Evolutionary conservation across 441 rosid genomes (phyloP), one percentile per base, ranked within the genome.

Genomic region (Arabidopsis hybrid): DNA sequence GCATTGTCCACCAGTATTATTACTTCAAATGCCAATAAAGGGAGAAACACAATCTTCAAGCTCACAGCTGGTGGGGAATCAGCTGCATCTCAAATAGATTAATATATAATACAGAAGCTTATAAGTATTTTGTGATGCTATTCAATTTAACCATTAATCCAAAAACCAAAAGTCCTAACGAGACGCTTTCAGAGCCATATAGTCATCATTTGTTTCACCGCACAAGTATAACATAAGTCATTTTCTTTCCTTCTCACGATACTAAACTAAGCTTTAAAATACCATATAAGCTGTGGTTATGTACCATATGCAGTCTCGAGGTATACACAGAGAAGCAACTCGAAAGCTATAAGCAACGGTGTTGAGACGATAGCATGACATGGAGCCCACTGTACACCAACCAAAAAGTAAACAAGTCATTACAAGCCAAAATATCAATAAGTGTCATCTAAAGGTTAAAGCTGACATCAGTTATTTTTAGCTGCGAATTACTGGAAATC

Each of bases 281-380:
- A 40, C 6, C 46, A 51, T 13, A 42, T 36, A 66, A 55, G 71
- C n/a, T 5, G 52, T 26, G 69, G 66, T 47, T 72, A 65, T 39
- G 55, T 89, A 95, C 99, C 98, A 79, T 88, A 46, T 60, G 79
- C 40, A 72, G 90, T 95, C 87, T 95, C 99, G 42, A 95, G 95
- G 88, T 88, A 88, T 75, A 90, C 89, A 80, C 98, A 92, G 74
- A 95, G 98, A 47, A 95, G 98, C 76, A 95, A 80, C 80, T 95
- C 98, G 79, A 93, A 95, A 65, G 98, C 96, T 74, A 93, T 38
- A 76, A 95, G 91, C 85, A 95, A 85, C 3, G 99, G 99, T 74
- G 91, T 88, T 4, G 99, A 96, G 8, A 89, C 95, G 71, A 95
- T 67, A 61, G 99, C 89, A 85, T 95, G 99, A 84, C 99, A 95